Evolutionary conservation across 176 grass and related monocot species (phyloP).

Genomic region (Leersia perrieri): DNA sequence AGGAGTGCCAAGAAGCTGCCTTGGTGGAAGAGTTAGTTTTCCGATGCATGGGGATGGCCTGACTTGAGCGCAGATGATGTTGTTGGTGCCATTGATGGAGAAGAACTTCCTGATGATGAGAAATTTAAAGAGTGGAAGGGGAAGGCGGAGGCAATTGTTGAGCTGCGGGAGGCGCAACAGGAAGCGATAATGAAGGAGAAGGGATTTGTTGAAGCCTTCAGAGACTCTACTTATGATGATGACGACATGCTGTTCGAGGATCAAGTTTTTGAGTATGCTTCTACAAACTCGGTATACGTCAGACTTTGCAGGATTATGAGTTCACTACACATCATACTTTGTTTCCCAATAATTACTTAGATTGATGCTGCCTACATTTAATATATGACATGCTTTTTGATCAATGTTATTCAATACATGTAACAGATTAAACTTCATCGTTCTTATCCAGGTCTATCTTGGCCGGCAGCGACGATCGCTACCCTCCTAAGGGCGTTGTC

Average conservation of each 20-base stretch:
- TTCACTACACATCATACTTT: background rate
- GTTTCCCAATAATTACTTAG: background rate
- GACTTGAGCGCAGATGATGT: constrained; percentile 33
- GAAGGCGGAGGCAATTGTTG: constrained; percentile 53
- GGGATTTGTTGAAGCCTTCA: constrained; percentile 42
- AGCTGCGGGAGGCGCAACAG: constrained; percentile 48
- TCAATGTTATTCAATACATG: background rate
- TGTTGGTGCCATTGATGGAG: background rate
- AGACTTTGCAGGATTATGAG: background rate
- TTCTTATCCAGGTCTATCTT: too few species aligned
- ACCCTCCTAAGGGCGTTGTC: too few species aligned
- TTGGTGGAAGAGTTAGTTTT: constrained; percentile 50
- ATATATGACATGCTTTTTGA: background rate
- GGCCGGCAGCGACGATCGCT: too few species aligned
- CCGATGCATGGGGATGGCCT: constrained; percentile 34
- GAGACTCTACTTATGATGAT: constrained; percentile 33
- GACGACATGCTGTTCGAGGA: constrained; percentile 65
- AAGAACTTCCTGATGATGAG: constrained; percentile 42
- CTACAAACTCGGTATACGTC: constrained; percentile 35
- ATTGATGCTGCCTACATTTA: background rate
- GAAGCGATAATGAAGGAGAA: constrained; percentile 50
- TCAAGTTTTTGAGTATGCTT: constrained; percentile 55
- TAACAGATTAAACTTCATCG: background rate
- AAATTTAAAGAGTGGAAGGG: constrained; percentile 61
- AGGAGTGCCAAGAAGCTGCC: constrained; percentile 29